A percentile compares a stretch with the other conserved stretches of the same genome.
These are phyloP conservation scores for Leucosporidium yakuticum DNA, from an alignment of 768 basidiomycete genomes.

Conservation along the genomic window DNA sequence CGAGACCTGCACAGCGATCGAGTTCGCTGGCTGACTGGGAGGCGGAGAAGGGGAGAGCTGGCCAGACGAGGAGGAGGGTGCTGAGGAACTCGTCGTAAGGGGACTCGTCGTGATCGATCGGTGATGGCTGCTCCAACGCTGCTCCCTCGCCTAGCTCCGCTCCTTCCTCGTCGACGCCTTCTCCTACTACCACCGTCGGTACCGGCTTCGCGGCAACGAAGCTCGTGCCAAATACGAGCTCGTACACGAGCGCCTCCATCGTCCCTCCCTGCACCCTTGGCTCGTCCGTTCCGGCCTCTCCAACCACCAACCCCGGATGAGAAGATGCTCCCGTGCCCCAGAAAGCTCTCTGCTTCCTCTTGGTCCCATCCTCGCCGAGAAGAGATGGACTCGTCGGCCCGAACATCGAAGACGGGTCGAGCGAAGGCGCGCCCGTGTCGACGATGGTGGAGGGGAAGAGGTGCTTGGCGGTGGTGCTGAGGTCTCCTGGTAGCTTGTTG, in stretches of 20 bases:
- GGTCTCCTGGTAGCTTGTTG: slow-evolving; percentile 74
- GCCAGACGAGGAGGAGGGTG: slow-evolving; percentile 50
- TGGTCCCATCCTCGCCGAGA: slow-evolving; percentile 27
- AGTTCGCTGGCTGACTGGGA: slow-evolving; percentile 39
- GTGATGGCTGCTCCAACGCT: not conserved
- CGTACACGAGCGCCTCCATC: slow-evolving; percentile 73
- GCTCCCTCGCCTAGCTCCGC: not conserved
- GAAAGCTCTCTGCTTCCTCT: slow-evolving; percentile 36
- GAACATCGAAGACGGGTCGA: slow-evolving; percentile 39
- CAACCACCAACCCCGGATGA: not conserved
- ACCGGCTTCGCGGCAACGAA: slow-evolving; percentile 46
- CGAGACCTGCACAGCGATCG: slow-evolving; percentile 2
- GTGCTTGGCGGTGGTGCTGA: slow-evolving; percentile 59
- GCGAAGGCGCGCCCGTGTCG: not conserved
- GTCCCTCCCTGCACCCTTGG: slow-evolving; percentile 57
- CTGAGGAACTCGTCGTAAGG: slow-evolving; percentile 1
- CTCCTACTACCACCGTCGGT: slow-evolving; percentile 51
- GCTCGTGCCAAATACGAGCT: slow-evolving; percentile 70
- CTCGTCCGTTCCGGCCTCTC: not conserved
- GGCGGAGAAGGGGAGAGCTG: slow-evolving; percentile 55
- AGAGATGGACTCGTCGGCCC: slow-evolving; percentile 48
- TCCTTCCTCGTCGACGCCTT: no score
- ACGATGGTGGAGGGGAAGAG: slow-evolving; percentile 56
- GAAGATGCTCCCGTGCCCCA: not conserved
- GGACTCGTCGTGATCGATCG: not conserved